Evolutionary conservation across 257 asterid species (phyloP).

Genomic region (Henckelia pumila): DNA sequence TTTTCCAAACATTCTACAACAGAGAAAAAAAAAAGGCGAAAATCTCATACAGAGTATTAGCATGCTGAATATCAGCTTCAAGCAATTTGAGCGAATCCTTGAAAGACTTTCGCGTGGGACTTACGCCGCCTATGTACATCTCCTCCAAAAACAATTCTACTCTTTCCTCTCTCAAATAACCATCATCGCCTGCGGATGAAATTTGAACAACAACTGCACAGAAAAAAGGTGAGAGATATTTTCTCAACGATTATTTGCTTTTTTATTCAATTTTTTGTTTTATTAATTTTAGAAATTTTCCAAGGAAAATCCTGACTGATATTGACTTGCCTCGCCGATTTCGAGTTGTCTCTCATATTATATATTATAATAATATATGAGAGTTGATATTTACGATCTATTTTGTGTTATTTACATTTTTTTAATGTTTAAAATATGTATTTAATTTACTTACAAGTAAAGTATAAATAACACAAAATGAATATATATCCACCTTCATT

Average conservation of each 20-base stretch:
- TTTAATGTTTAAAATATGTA: too few relatives aligned
- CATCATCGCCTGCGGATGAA: slow-evolving; percentile 21
- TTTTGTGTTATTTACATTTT: too few relatives aligned
- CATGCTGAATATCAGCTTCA: slow-evolving; percentile 90
- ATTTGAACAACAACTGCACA: neutral
- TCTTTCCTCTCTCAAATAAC: slow-evolving; percentile 20
- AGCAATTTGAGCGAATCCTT: slow-evolving; percentile 79
- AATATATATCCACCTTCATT: too few relatives aligned
- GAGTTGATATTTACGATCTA: too few relatives aligned
- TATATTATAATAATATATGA: too few relatives aligned
- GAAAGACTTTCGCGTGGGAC: slow-evolving; percentile 65
- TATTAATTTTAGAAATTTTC: slow-evolving; percentile 7
- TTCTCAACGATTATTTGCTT: neutral
- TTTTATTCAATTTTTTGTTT: neutral
- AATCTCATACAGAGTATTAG: slow-evolving; percentile 64
- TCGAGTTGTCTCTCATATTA: slow-evolving; percentile 7
- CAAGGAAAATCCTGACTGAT: slow-evolving; percentile 31
- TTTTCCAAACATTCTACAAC: too few relatives aligned
- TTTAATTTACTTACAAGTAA: too few relatives aligned
- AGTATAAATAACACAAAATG: too few relatives aligned
- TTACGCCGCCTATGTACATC: slow-evolving; percentile 50
- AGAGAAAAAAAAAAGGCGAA: too few relatives aligned
- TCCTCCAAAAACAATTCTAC: slow-evolving; percentile 10
- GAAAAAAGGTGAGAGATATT: neutral
- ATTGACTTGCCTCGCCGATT: slow-evolving; percentile 29